Percentiles rank a stretch among this genome's conserved stretches.
phyloP scores from a whole-genome alignment of 345 rosid species.

The Trapa bicornis region DNA sequence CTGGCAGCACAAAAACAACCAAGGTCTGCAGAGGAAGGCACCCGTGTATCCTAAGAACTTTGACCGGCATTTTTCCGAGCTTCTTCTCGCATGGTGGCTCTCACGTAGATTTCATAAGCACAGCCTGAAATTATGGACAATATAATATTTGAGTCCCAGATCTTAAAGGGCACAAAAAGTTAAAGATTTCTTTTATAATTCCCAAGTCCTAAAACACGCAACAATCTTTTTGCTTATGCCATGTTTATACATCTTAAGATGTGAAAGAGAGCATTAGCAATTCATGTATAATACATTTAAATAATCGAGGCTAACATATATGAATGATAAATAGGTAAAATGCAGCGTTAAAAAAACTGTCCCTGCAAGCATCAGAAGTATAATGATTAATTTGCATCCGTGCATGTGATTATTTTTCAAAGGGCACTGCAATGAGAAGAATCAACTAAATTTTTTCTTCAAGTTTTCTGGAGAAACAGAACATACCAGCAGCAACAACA shows the following conservation, averaged over 20 bases:
- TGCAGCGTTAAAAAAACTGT: background rate
- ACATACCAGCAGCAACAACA: conserved; percentile 68
- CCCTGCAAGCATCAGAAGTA: background rate
- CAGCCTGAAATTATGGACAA: conserved; percentile 40
- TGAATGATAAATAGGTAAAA: background rate
- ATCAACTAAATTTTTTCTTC: background rate
- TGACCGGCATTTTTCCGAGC: conserved; percentile 24
- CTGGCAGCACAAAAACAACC: background rate
- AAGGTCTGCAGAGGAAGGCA: background rate
- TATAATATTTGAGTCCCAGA: background rate
- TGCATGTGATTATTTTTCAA: background rate
- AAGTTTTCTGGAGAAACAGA: conserved; percentile 2
- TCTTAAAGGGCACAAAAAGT: background rate
- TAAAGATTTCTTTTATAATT: background rate
- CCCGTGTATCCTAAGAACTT: conserved; percentile 18
- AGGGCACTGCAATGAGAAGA: background rate
- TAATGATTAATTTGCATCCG: background rate
- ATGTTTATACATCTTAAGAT: too few relatives aligned
- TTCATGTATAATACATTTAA: background rate
- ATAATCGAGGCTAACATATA: background rate
- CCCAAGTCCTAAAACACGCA: background rate
- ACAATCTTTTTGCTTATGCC: background rate
- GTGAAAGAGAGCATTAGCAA: background rate
- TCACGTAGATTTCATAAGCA: conserved; percentile 86
- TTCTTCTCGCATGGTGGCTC: conserved; percentile 57